Evolutionary conservation across 2,329 filamentous ascomycete genomes (phyloP), one percentile per base, ranked within the genome.

Genomic region (Aspergillus ruber): DNA sequence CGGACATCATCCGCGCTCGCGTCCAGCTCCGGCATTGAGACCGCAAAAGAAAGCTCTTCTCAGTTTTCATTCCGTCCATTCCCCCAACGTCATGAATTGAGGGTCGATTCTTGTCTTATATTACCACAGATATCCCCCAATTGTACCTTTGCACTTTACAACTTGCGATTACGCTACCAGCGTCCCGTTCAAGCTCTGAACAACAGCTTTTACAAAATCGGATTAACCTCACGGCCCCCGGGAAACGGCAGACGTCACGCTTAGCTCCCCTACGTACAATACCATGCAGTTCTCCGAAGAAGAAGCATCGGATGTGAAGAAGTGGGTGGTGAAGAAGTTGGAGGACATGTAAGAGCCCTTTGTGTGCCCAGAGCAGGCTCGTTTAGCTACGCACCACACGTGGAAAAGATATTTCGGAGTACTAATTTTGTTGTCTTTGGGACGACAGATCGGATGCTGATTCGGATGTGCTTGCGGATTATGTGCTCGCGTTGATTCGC

Each of bases 381-480:
- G 33, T 17, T 36, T 36, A n/a, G 15, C 12, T 15, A 10, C 33
- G 17, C 17, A 18, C 10, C 17, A 21, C 17, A 10, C 36, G 7
- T 39, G 15, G 10, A 21, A 20, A 18, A 39, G 8, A 18, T 17
- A 32, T 15, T 3, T 9, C 8, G 21, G 15, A 18, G 42, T 49
- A 42, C 42, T 46, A 20, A 50, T 42, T 27, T 23, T 35, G 41
- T 27, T 43, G 36, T 38, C 9, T 12, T 12, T 29, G 25, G 25
- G 13, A 6, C 21, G 46, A 41, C 55, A 81, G 79, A 52, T 80
- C 77, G n/a, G 80, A 83, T 60, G 80, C 79, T 25, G 80, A 83
- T 58, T 74, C 74, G 10, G 79, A 80, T 54, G 77, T 83, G 2
- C 74, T 83, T 17, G 79, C 78, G 25, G 80, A 83, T 55, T 83